Base-by-base conservation (phyloP, 306 rosid species). In the Lablab purpureus region DNA sequence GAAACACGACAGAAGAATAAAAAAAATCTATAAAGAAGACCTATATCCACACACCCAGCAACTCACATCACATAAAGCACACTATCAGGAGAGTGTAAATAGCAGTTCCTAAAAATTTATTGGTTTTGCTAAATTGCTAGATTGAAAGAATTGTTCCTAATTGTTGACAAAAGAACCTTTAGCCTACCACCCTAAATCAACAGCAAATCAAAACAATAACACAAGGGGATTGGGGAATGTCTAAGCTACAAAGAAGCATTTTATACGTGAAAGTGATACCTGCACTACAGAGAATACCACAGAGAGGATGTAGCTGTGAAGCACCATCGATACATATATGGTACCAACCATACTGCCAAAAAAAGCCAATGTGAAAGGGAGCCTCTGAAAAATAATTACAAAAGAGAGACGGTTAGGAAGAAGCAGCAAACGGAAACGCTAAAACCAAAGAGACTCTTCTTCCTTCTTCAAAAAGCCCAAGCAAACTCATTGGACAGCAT, bases 261-360 rank as follows among this genome's bases (percentile, higher is more conserved):
- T 49, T 23, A 70, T 37, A 74, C 37, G 36, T 27, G 75, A 73
- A 73, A 68, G n/a, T 36, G 71, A 73, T 87, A 96, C 99, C 99
- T 96, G 99, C 80, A 91, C 60, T 32, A 93, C 92, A 65, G 99
- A 96, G 90, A 96, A 96, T 85, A 91, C 60, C 85, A 96, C 98
- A 43, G 99, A 96, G 76, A 96, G 93, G 82, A 96, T 27, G 81
- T 96, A 96, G 87, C 96, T 96, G 82, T 93, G 99, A 40, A 83
- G 94, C 74, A 91, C 96, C 99, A 96, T 96, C 47, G 99, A 96
- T 37, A 96, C 99, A 82, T 96, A 96, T 83, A 96, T 75, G 58
- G 98, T 96, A 52, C 96, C 98, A 46, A 87, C 68, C 97, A 96
- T 96, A 80, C 92, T 89, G 62, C 98, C 94, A 46, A 93, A 8